These are phyloP conservation scores for Cercophora newfieldiana DNA, from an alignment of 495 filamentous ascomycete species.

Conservation along the genomic window DNA sequence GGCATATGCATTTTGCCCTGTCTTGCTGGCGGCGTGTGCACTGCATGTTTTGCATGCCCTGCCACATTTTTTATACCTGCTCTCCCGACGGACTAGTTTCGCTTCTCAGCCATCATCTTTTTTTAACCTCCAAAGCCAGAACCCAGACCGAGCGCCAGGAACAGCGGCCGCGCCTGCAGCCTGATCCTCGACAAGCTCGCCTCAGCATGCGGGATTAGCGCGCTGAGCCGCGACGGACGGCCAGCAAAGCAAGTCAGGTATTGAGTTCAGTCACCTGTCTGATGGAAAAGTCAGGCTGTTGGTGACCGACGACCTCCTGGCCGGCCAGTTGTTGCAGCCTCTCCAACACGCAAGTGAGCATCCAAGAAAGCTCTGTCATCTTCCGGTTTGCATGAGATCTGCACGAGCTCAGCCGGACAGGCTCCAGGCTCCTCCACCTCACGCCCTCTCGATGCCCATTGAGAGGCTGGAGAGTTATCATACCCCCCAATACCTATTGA, in stretches of 20 bases:
- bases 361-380: background rate
- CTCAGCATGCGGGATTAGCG: background rate
- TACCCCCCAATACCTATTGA: background rate
- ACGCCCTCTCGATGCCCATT: background rate
- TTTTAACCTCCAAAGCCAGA: background rate
- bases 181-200: background rate
- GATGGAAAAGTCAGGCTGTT: background rate
- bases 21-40: background rate
- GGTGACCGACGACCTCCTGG: background rate
- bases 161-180: background rate
- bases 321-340: background rate
- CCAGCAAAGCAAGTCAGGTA: background rate
- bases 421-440: background rate
- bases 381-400: background rate
- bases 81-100: background rate
- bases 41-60: slow-evolving; percentile 8
- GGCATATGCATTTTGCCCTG: background rate
- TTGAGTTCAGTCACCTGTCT: background rate
- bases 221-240: background rate
- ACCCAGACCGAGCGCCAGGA: background rate
- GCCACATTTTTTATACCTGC: background rate
- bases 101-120: slow-evolving; percentile 7
- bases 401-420: slow-evolving; percentile 21
- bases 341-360: background rate
- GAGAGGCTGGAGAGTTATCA: slow-evolving; percentile 2